Conservation (phyloP, 768 basidiomycete species). For the Gyrodon lividus region DNA sequence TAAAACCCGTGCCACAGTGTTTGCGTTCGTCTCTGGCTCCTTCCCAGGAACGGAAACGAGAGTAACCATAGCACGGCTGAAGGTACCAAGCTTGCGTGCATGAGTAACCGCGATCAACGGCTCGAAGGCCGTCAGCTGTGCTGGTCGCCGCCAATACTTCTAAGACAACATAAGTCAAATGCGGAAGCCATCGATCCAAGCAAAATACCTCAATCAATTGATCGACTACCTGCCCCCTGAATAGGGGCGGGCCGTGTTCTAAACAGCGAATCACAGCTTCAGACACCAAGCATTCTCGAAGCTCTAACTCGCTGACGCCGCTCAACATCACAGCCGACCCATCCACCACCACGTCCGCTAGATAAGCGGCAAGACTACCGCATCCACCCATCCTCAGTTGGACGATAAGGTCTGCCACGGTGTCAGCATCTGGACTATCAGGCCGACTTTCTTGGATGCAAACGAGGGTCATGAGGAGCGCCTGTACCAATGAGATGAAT, state of each 20-base stretch:
- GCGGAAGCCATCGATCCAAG: not conserved
- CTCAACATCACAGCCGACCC: constrained; percentile 8
- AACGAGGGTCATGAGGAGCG: constrained; percentile 50
- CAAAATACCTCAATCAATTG: constrained; percentile 46
- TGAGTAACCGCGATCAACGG: constrained; percentile 48
- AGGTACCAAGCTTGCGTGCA: constrained; percentile 44
- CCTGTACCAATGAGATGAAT: constrained; percentile 52
- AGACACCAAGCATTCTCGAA: constrained; percentile 48
- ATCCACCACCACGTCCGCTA: constrained; percentile 10
- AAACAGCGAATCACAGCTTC: constrained; percentile 43
- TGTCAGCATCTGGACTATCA: constrained; percentile 29
- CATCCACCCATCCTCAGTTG: constrained; percentile 47
- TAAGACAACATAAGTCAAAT: constrained; percentile 19
- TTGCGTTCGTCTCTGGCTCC: constrained; percentile 27
- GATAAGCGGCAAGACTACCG: constrained; percentile 43
- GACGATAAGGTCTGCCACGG: constrained; percentile 43
- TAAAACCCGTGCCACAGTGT: constrained; percentile 38
- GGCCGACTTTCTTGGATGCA: constrained; percentile 10
- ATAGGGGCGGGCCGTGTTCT: constrained; percentile 44
- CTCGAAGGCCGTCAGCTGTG: not conserved
- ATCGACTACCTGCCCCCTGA: constrained; percentile 51
- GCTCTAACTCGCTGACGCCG: constrained; percentile 15
- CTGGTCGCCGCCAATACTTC: constrained; percentile 48
- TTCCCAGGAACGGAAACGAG: constrained; percentile 1
- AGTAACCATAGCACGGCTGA: constrained; percentile 16